A percentile compares a stretch with the other conserved stretches of the same genome.
Conservation (phyloP, 2,329 filamentous ascomycete genomes). For the Fusarium sp. region DNA sequence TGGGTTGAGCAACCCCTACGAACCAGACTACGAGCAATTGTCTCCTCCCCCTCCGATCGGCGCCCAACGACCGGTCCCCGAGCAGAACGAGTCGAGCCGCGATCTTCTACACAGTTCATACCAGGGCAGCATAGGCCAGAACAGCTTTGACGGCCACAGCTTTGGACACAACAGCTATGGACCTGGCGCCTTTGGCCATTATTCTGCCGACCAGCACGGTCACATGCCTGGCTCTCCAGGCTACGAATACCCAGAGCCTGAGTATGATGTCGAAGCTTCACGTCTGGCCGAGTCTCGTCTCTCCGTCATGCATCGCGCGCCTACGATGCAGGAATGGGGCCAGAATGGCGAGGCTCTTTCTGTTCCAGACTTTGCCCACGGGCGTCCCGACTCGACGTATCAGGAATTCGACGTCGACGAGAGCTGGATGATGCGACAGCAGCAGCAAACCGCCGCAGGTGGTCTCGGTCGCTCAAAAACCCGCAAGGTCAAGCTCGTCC, state of each 20-base stretch:
- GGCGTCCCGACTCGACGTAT: conserved; percentile 42
- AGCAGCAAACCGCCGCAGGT: conserved; percentile 21
- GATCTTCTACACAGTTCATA: conserved; percentile 37
- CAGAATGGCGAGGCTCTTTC: conserved; percentile 31
- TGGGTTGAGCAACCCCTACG: conserved; percentile 29
- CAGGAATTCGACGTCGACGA: conserved; percentile 41
- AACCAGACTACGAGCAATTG: conserved; percentile 25
- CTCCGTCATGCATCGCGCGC: conserved; percentile 31
- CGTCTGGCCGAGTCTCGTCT: conserved; percentile 35
- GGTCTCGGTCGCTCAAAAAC: conserved; percentile 44
- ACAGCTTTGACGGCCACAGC: no score
- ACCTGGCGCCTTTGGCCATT: conserved; percentile 31
- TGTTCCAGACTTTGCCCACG: conserved; percentile 33
- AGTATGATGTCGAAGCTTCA: conserved; percentile 39
- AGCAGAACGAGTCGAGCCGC: conserved; percentile 37
- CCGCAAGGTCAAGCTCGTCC: conserved; percentile 45
- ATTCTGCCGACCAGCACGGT: conserved; percentile 25
- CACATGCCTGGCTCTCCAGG: conserved; percentile 17
- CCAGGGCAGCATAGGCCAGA: conserved; percentile 16
- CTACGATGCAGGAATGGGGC: conserved; percentile 35
- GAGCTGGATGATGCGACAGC: conserved; percentile 46
- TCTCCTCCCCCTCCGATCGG: conserved; percentile 36
- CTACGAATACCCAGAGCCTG: conserved; percentile 33
- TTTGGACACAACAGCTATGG: conserved; percentile 21
- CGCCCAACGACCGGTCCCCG: conserved; percentile 27